Base-by-base conservation (phyloP, 2,329 filamentous ascomycete species). In the Zymoseptoria passerinii region DNA sequence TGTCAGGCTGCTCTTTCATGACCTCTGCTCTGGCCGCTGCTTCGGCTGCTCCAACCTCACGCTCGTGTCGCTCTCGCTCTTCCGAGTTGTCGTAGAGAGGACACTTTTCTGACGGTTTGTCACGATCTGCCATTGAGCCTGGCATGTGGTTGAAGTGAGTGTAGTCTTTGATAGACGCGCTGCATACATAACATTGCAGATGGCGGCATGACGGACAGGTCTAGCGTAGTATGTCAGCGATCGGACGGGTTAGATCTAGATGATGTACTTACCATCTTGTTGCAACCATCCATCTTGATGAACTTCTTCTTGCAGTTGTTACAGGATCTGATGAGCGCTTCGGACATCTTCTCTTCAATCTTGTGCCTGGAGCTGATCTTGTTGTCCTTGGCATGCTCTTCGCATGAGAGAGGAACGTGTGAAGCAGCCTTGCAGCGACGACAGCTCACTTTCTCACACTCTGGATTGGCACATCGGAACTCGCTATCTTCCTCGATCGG, bases 301-400 rank as follows among this genome's bases (percentile, higher is more conserved):
- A 92, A 94, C 0, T 85, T 83, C n/a, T 83, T 82, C n/a, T 79
- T 76, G 73, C 88, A 86, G 62, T 77, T 78, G 61, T 89, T 90
- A 77, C 90, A 95, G 28, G 78, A 83, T 19, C 90, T 82, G 56
- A 95, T 87, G 64, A 95, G 67, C 1, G 90, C 90, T 16, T 81
- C 80, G 2, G 88, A 90, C 87, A 92, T 92, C 19, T 89, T 90
- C 70, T 95, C 90, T 71, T 95, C 90, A 28, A 95, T 83, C 3
- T 78, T 72, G 62, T 87, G 87, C 16, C 88, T 83, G 18, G 82
- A 77, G 3, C 80, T 80, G 7, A 85, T 69, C 0, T 84, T 83
- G 48, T 79, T 80, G 1, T 89, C 84, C 48, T 80, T 80, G 44
- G 78, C 80, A 28, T 66, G 67, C 68, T 94, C 87, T 35, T 84